A percentile compares a stretch with the other conserved stretches of the same genome.
phyloP scores from a whole-genome alignment of 306 rosid genomes.

The Corylus avellana region DNA sequence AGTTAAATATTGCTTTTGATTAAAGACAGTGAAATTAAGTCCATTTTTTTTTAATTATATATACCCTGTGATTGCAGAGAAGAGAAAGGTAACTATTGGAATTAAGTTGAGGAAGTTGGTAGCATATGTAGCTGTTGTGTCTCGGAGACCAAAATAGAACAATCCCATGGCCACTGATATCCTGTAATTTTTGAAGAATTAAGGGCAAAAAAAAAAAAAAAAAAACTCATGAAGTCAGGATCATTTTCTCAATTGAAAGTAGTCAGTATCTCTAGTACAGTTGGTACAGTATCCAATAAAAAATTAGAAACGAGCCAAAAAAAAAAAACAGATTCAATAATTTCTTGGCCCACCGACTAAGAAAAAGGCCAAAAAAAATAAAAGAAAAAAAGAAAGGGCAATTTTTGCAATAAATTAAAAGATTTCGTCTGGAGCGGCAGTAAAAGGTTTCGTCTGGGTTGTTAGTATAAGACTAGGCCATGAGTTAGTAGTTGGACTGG shows the following conservation, averaged over 20 bases:
- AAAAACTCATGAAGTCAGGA: neutral
- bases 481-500: no score
- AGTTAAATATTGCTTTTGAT: neutral
- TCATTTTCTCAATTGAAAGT: neutral
- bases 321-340: no score
- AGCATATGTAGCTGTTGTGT: slow-evolving; percentile 69
- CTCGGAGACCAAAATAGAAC: slow-evolving; percentile 62
- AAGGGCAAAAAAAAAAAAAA: neutral
- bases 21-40: neutral
- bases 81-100: slow-evolving; percentile 56
- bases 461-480: no score
- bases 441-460: no score
- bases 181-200: slow-evolving; percentile 30
- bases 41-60: no score
- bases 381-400: no score
- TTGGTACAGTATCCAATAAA: no score
- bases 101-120: slow-evolving; percentile 59
- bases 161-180: slow-evolving; percentile 52
- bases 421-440: no score
- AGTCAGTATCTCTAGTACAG: neutral
- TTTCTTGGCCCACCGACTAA: no score
- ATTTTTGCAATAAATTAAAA: no score
- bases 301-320: no score
- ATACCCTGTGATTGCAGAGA: slow-evolving; percentile 46
- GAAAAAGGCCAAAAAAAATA: no score